Base-by-base conservation (phyloP, 164 flowering plant genomes). In the Euptelea pleiosperma region DNA sequence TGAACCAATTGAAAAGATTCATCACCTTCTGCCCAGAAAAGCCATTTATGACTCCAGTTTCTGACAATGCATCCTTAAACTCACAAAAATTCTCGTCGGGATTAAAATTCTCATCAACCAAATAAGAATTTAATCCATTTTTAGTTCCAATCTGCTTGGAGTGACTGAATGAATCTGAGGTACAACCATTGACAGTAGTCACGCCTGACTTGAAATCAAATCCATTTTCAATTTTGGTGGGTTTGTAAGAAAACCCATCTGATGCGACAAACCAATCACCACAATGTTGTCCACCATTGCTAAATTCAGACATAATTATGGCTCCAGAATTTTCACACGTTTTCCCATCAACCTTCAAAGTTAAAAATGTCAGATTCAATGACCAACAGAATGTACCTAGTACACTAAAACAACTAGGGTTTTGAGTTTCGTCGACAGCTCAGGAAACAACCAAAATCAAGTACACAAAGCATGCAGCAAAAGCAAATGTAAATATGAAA, bases 61-160 rank as follows among this genome's bases (percentile, higher is more conserved):
- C 77, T 47, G 67, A 51, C 34, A 47, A 69, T 21, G 80, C 73
- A 67, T 67, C 77, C 74, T 71, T 63, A 57, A 79, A 80, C 6
- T 73, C 78, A 72, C 73, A 69, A 5, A 61, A 63, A 54, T 56
- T 62, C 37, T 69, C 79, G 44, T 72, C 79, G 63, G 63, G 33
- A 53, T 65, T 75, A 52, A 21, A 52, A 51, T 42, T 55, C 12
- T 51, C 73, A 62, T 42, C 50, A 53, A 43, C 50, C 1, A 61
- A 46, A 58, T 41, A 11, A 57, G 62, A 40, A 46, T 49, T 47
- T 15, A 37, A 33, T 8, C 57, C 60, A 61, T 58, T 70, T 34
- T 63, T 61, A 16, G 16, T 31, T 35, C 62, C 55, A 60, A 50
- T 58, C 48, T 46, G 67, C 40, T 44, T 42, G 33, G 42, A 52